A percentile compares a stretch with the other conserved stretches of the same genome.
Evolutionary conservation across 257 asterid genomes (phyloP).

Genomic region (Paulownia fortunei): DNA sequence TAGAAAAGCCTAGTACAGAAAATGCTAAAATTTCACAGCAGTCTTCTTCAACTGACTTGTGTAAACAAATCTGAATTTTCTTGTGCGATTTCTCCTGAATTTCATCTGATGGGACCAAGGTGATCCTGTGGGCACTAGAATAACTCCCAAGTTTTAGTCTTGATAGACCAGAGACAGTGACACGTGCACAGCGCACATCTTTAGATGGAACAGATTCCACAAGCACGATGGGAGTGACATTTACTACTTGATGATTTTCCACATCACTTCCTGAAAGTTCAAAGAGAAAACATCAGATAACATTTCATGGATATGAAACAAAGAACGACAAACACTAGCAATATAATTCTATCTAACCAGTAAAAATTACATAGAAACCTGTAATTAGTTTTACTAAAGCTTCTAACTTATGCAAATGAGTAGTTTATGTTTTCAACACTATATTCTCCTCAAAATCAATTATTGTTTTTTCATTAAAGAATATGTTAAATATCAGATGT

Average conservation of each 20-base stretch:
- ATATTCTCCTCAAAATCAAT: neutral
- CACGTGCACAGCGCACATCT: slow-evolving; percentile 69
- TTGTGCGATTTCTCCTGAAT: slow-evolving; percentile 64
- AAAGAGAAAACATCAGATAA: slow-evolving; percentile 24
- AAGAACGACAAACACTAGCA: neutral
- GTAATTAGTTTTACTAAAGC: neutral
- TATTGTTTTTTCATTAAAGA: neutral
- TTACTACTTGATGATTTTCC: slow-evolving; percentile 57
- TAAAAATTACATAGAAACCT: slow-evolving; percentile 2
- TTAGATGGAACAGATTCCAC: slow-evolving; percentile 47
- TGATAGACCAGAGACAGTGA: slow-evolving; percentile 66
- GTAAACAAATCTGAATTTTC: slow-evolving; percentile 74
- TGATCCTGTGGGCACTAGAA: slow-evolving; percentile 67
- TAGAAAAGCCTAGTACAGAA: slow-evolving; percentile 1
- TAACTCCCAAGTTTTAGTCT: slow-evolving; percentile 73
- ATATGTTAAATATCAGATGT: neutral
- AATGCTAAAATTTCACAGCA: slow-evolving; percentile 1
- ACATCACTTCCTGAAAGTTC: slow-evolving; percentile 56
- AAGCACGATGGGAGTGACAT: slow-evolving; percentile 56
- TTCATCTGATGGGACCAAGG: slow-evolving; percentile 64
- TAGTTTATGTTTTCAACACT: slow-evolving; percentile 5
- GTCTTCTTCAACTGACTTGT: slow-evolving; percentile 56
- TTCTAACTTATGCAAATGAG: neutral
- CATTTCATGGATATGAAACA: slow-evolving; percentile 3
- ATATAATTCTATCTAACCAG: neutral